Base-by-base conservation (phyloP, 371 early-diverging fungal genomes). In the Parasitella parasitica region DNA sequence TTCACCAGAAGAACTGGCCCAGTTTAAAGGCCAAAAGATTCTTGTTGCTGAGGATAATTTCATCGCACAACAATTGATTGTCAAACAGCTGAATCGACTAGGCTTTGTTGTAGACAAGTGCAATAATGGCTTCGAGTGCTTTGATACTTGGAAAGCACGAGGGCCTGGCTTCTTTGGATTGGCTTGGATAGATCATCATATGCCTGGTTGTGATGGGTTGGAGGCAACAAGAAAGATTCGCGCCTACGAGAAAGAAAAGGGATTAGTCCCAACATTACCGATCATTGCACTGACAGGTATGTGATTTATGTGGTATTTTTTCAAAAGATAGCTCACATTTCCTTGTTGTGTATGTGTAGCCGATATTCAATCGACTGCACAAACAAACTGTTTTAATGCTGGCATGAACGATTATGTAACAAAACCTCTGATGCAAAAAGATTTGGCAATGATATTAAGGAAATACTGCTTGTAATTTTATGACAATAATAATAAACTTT, bases 351-450 rank as follows among this genome's bases (percentile, higher is more conserved):
- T 49, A 39, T 11, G 2, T 15, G 8, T 64, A 72, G 85, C 85
- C 9, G 85, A 85, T 63, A 77, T 83, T 18, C 85, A 85, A 57
- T 64, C 57, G 6, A 66, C 78, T 3, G 83, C 85, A 15, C 83
- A 82, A 55, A 70, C 76, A 57, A 75, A 73, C 32, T 85, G 85
- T 27, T 56, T 83, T 34, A 66, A 77, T 46, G 83, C 83, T 1
- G 85, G 85, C 11, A 85, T 85, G 85, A 79, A 82, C 34, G 85
- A 82, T 57, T 78, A 78, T 41, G 63, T 78, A 37, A 76, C 73
- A n/a, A 78, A 78, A 32, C 78, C 78, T 9, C 53, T 78, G 16
- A 78, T 76, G 72, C 78, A 78, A 55, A 75, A 76, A 18, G 76
- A 73, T 26, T 56, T 78, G n/a, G 72, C 63, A 16, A 66, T 65